Conservation (phyloP, 176 grass and related monocot species). For the Aegilops sharonensis region DNA sequence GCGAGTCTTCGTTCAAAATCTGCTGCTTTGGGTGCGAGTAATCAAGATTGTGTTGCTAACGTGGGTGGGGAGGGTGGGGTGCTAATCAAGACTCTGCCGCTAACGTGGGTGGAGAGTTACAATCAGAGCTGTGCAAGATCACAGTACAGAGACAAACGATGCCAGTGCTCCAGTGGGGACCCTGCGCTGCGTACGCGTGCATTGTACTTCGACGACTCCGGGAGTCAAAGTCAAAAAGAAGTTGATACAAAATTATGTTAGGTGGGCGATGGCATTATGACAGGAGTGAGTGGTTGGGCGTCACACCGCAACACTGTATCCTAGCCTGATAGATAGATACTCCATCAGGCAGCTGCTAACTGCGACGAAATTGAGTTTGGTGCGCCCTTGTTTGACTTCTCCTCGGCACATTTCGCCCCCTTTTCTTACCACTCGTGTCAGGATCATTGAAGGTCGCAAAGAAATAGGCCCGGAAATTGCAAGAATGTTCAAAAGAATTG, state of each 20-base stretch:
- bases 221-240: conserved; percentile 19
- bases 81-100: background rate
- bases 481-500: background rate
- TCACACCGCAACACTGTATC: background rate
- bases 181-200: background rate
- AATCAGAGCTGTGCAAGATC: background rate
- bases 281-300: conserved; percentile 3
- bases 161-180: background rate
- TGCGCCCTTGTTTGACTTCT: background rate
- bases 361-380: background rate
- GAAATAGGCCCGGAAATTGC: background rate
- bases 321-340: background rate
- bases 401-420: no score
- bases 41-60: background rate
- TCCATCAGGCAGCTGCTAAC: background rate
- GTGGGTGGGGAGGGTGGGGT: no score
- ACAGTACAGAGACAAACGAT: background rate
- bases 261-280: background rate
- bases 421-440: background rate
- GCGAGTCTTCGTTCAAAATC: background rate
- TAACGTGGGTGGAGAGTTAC: background rate
- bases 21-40: background rate
- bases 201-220: background rate
- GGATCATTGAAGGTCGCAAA: background rate
- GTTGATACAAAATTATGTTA: background rate